These are phyloP conservation scores for Phylloporus sp. DNA, from an alignment of 768 basidiomycete species.

Conservation along the genomic window DNA sequence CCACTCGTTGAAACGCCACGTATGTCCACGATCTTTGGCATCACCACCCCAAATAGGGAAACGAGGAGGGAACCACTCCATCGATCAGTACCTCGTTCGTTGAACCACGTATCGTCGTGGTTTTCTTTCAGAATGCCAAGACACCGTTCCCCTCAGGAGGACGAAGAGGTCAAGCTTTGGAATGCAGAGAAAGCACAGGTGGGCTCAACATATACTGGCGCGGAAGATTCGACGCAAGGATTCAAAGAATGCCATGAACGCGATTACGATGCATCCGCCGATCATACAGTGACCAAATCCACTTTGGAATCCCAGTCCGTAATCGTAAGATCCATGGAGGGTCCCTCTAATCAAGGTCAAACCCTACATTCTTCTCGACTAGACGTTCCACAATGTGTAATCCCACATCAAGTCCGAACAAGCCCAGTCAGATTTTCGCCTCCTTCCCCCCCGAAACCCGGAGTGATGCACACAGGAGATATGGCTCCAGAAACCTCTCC, in stretches of 20 bases:
- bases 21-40: conserved; percentile 15
- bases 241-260: conserved; percentile 6
- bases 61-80: conserved; percentile 12
- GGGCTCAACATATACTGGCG: conserved; percentile 4
- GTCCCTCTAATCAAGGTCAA: conserved; percentile 4
- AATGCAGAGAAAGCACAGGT: conserved; percentile 30
- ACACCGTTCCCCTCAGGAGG: conserved; percentile 18
- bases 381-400: not conserved
- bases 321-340: conserved; percentile 4
- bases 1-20: conserved; percentile 26
- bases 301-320: conserved; percentile 8
- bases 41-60: conserved; percentile 3
- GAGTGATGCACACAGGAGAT: not conserved
- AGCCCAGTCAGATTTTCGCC: not conserved
- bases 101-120: conserved; percentile 38
- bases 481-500: conserved; percentile 34
- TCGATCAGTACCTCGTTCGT: conserved; percentile 18
- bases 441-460: not conserved
- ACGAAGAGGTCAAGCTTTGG: conserved; percentile 33
- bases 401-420: conserved; percentile 2
- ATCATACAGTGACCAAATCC: conserved; percentile 3
- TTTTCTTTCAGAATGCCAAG: conserved; percentile 29
- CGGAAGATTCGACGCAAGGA: conserved; percentile 4
- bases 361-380: not conserved
- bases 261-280: conserved; percentile 4